Base-by-base conservation (phyloP, 2,329 filamentous ascomycete species). In the Amauroascus verrucosus region DNA sequence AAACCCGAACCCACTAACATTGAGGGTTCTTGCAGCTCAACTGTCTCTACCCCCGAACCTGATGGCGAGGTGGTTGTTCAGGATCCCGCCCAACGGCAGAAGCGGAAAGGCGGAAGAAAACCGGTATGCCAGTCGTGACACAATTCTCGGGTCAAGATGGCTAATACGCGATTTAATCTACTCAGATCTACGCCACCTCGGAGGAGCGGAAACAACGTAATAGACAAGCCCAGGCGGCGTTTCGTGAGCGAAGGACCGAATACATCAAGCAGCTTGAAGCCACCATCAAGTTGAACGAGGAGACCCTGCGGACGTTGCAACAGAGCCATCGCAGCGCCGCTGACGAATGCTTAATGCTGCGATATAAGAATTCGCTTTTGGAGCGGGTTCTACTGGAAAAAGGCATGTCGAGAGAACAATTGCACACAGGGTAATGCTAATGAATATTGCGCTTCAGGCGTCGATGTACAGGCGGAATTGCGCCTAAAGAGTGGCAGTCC, bases 181-280 rank as follows among this genome's bases (percentile, higher is more conserved):
- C 33, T 35, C 60, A 96, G 91, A 96, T 96, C 59, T 98, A 98
- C 78, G 93, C 93, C 52, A 98, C 93, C 33, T 97, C 93, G 9
- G 93, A 98, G 71, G 93, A 98, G 73, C 84, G 93, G 65, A 97
- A 98, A 75, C 93, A 97, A 73, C 83, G 93, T 60, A 98, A 98
- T 68, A 79, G 93, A 62, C 93, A 97, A 75, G 93, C 93, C 46
- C 93, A 98, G 73, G 93, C 93, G 53, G 93, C 93, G 54, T 98
- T 98, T 66, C 85, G 93, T 62, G 93, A 98, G 73, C 85, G 93
- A 60, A 84, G 93, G 55, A 97, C 91, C 53, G 93, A 98, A 75
- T 98, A 98, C 71, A 98, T 98, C 75, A 97, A 97, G 75, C 93
- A 98, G 71, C 80, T 98, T 24, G 93, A 98, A 73, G 88, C 91